Base-by-base conservation (phyloP, 495 filamentous ascomycete genomes). In the Lasiosphaeria miniovina region DNA sequence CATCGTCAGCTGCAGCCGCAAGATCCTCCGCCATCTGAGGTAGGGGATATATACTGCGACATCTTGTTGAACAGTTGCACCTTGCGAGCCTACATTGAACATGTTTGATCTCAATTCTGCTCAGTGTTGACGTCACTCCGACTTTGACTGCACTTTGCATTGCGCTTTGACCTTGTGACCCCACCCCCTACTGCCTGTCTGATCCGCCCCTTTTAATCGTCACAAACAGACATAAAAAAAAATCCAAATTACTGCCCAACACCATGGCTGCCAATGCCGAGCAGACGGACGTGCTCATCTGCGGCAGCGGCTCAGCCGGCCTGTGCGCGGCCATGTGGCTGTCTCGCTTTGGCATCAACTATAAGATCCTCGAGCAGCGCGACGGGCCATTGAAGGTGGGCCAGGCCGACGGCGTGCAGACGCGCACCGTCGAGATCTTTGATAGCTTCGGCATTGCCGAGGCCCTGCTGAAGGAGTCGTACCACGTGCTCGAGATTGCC, bases 391-490 rank as follows among this genome's bases (percentile, higher is more conserved):
- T 91, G 58, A 62, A 77, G 52, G 78, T 82, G 40, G 90, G 90
- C n/a, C 88, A 93, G 66, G 90, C 90, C 1, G 90, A 93, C 54
- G 90, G 90, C 0, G 80, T 92, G 10, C 90, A 94, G 71, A 86
- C 85, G 59, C 87, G 90, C 1, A 90, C 89, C 1, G 83, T 91
- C 9, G 90, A 94, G 67, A 86, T 95, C 48, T 88, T 91, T 54
- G 88, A 94, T 61, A 87, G 83, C 36, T 91, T 93, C 49, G 88
- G 88, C 0, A 72, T 93, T 11, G 78, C 82, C 0, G 88, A 91
- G 55, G 80, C 86, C 41, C 66, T 93, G 33, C 78, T 92, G n/a
- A 80, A 81, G 11, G 88, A 92, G 64, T 79, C 85, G 0, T 91
- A 87, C 58, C 88, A 89, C 66, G 82, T 88, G 15, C 71, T 86